Percentiles rank a stretch among this genome's conserved stretches.
Evolutionary conservation across 148 eudicot genomes (phyloP).

Genomic region (Beta vulgaris): DNA sequence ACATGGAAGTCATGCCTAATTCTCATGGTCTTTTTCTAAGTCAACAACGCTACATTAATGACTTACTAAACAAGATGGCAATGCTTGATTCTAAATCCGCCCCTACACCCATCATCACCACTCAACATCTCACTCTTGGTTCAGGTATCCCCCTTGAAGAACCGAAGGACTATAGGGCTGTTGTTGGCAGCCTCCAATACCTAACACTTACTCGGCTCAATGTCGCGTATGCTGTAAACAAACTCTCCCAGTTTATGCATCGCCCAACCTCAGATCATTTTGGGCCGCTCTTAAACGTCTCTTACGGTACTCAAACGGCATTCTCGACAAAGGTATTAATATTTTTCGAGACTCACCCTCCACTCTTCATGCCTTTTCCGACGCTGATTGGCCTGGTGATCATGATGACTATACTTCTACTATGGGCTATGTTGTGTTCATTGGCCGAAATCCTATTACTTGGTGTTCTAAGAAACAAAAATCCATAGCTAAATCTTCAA

Average conservation of each 20-base stretch:
- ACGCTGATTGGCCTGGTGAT: constrained; percentile 14
- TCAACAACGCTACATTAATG: no score
- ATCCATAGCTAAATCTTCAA: not conserved
- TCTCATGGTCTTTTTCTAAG: no score
- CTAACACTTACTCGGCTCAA: constrained; percentile 15
- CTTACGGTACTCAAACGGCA: no score
- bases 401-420: constrained; percentile 12
- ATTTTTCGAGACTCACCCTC: not conserved
- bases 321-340: not conserved
- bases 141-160: no score
- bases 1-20: no score
- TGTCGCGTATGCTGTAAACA: no score
- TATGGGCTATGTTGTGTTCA: constrained; percentile 1
- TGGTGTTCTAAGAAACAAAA: constrained; percentile 2
- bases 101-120: no score
- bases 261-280: not conserved
- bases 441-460: not conserved
- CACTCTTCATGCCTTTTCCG: constrained; percentile 6
- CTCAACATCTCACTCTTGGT: no score
- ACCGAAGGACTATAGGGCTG: no score
- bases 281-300: constrained; percentile 15
- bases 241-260: constrained; percentile 20
- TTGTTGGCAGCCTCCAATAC: no score
- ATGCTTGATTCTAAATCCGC: no score
- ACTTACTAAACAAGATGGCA: no score